A percentile compares a stretch with the other conserved stretches of the same genome.
Conservation (phyloP, 768 basidiomycete species). For the Fistulinella prunicolor region DNA sequence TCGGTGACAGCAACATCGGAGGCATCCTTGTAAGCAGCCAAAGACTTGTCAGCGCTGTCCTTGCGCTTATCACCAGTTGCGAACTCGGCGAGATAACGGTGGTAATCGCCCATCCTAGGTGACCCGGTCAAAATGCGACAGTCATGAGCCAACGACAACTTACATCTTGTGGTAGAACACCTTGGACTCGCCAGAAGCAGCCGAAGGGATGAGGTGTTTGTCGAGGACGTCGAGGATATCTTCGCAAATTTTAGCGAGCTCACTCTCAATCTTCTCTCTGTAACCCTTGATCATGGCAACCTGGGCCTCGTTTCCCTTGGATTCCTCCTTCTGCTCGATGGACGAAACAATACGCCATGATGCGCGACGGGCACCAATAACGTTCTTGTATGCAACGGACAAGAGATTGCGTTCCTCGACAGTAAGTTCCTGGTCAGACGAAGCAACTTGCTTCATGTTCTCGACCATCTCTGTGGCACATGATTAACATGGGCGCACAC, state of each 20-base stretch:
- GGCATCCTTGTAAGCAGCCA: constrained; percentile 96
- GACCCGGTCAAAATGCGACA: constrained; percentile 12
- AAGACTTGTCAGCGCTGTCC: constrained; percentile 94
- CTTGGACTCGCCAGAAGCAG: constrained; percentile 94
- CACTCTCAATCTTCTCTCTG: constrained; percentile 95
- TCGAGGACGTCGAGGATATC: constrained; percentile 97
- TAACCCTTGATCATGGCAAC: constrained; percentile 97
- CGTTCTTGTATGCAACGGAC: constrained; percentile 99
- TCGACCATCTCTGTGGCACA: constrained; percentile 83
- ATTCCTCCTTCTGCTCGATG: constrained; percentile 99
- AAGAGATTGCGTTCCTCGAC: constrained; percentile 98
- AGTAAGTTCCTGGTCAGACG: constrained; percentile 96
- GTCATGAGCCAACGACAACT: constrained; percentile 25
- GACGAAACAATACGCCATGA: constrained; percentile 98
- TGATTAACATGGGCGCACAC: constrained; percentile 15
- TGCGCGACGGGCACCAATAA: constrained; percentile 96
- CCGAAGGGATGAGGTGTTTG: constrained; percentile 96
- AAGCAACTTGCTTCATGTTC: constrained; percentile 99
- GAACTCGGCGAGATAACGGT: constrained; percentile 98
- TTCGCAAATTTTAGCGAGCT: constrained; percentile 97
- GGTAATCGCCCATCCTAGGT: constrained; percentile 96
- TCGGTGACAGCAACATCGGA: constrained; percentile 96
- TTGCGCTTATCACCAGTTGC: constrained; percentile 97
- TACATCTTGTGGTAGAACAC: constrained; percentile 99
- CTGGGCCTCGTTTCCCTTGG: constrained; percentile 95